Conservation (phyloP, 805 yeast genomes). For the Sugiyamaella boreocaroliniensis region DNA sequence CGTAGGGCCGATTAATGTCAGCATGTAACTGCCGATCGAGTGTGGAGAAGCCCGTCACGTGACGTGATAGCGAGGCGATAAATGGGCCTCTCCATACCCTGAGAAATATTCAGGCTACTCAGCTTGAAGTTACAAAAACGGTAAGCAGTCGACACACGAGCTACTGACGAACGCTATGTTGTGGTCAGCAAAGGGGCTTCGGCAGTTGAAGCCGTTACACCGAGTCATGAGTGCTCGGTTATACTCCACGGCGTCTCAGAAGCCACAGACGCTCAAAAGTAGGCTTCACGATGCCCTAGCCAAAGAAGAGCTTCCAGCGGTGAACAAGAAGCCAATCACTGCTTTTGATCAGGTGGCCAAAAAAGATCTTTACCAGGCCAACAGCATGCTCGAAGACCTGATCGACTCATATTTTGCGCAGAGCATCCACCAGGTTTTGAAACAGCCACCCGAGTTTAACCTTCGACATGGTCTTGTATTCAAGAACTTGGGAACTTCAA, state of each 20-base stretch:
- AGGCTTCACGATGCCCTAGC: background rate
- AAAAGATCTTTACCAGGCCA: background rate
- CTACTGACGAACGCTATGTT: no score
- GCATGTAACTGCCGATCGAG: no score
- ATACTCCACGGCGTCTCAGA: background rate
- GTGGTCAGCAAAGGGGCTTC: no score
- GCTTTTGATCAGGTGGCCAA: background rate
- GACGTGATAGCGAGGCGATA: no score
- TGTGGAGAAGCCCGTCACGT: no score
- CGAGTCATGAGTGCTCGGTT: background rate
- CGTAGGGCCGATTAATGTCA: no score
- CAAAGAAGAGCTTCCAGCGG: background rate
- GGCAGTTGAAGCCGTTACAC: background rate
- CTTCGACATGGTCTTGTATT: conserved; percentile 10
- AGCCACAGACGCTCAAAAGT: background rate
- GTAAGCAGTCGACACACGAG: no score
- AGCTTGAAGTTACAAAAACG: no score
- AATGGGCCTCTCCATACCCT: no score
- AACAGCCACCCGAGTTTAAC: conserved; percentile 7
- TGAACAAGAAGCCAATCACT: background rate
- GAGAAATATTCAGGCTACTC: no score
- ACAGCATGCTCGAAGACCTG: background rate
- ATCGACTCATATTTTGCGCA: conserved; percentile 1
- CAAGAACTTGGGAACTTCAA: conserved; percentile 13
- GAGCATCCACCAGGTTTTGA: conserved; percentile 1